Conservation (phyloP, 1,139 yeast genomes). For the Ogataea hybrid region DNA sequence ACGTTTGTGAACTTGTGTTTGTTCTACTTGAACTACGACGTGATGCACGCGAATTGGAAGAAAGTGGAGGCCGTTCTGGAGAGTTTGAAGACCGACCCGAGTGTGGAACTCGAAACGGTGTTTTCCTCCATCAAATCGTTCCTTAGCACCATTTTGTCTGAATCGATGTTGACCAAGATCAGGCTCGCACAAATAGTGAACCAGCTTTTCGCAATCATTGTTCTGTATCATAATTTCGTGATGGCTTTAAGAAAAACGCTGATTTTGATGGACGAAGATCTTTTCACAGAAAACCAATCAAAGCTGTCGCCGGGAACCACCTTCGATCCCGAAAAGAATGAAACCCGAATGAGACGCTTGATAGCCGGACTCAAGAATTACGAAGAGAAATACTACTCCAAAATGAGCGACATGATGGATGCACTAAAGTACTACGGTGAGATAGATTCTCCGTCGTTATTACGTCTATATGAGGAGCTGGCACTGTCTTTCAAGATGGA, state of each 20-base stretch:
- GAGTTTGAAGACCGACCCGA: conserved; percentile 26
- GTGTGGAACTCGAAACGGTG: conserved; percentile 50
- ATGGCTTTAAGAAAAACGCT: conserved; percentile 57
- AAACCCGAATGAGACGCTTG: conserved; percentile 44
- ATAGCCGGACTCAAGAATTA: conserved; percentile 50
- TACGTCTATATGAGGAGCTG: conserved; percentile 37
- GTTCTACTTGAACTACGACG: conserved; percentile 57
- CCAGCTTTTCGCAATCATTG: conserved; percentile 44
- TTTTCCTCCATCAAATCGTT: conserved; percentile 53
- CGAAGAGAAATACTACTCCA: conserved; percentile 53
- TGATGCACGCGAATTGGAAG: conserved; percentile 56
- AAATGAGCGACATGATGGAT: conserved; percentile 51
- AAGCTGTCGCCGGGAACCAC: conserved; percentile 37
- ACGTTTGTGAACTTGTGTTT: conserved; percentile 56
- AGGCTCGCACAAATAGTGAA: conserved; percentile 50
- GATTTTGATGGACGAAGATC: conserved; percentile 47
- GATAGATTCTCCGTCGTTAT: conserved; percentile 56
- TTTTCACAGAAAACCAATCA: conserved; percentile 40
- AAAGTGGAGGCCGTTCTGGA: conserved; percentile 36
- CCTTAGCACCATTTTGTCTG: conserved; percentile 63
- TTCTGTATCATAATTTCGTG: conserved; percentile 56
- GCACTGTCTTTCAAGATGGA: conserved; percentile 17
- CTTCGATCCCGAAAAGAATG: conserved; percentile 41
- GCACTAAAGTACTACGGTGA: conserved; percentile 61
- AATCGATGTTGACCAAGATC: conserved; percentile 65